Evolutionary conservation across 352 stramenopile species (phyloP).

Genomic region (Globisporangium megalacanthum): DNA sequence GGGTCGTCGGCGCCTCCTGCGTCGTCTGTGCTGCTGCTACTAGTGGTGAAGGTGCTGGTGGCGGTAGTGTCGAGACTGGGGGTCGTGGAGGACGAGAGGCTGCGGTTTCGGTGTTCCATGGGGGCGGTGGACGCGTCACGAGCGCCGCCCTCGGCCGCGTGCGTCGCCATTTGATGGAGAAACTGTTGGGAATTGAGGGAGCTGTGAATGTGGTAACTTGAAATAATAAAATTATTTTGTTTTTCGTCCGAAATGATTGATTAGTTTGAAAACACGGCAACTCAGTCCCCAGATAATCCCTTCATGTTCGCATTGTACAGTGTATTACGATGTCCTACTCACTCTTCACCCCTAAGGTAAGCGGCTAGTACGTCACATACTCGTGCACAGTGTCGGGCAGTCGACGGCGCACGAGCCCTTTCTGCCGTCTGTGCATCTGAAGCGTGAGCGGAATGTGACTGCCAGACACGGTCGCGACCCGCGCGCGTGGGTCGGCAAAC

Average conservation of each 20-base stretch:
- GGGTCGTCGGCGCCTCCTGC: not conserved
- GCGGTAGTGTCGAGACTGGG: too few relatives aligned
- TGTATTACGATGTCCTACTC: too few relatives aligned
- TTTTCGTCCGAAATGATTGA: too few relatives aligned
- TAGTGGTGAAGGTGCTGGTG: not conserved
- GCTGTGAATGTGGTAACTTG: too few relatives aligned
- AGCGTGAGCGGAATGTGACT: slow-evolving; percentile 44
- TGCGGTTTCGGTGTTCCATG: not conserved
- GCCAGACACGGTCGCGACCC: slow-evolving; percentile 35
- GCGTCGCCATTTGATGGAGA: not conserved
- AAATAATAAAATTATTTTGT: too few relatives aligned
- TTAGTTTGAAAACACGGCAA: too few relatives aligned
- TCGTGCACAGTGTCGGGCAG: slow-evolving; percentile 38
- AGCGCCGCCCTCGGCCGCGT: not conserved
- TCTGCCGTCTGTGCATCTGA: slow-evolving; percentile 34
- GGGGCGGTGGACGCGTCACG: too few relatives aligned
- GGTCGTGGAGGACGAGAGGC: too few relatives aligned
- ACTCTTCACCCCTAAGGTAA: not conserved
- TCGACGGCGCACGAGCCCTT: slow-evolving; percentile 23
- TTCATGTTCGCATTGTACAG: too few relatives aligned
- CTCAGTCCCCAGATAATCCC: too few relatives aligned
- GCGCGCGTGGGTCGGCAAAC: slow-evolving; percentile 24
- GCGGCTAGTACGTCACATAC: not conserved
- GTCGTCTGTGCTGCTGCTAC: not conserved
- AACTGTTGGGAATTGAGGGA: not conserved